Base-by-base conservation (phyloP, 2,329 filamentous ascomycete species). In the Monosporascus ibericus region DNA sequence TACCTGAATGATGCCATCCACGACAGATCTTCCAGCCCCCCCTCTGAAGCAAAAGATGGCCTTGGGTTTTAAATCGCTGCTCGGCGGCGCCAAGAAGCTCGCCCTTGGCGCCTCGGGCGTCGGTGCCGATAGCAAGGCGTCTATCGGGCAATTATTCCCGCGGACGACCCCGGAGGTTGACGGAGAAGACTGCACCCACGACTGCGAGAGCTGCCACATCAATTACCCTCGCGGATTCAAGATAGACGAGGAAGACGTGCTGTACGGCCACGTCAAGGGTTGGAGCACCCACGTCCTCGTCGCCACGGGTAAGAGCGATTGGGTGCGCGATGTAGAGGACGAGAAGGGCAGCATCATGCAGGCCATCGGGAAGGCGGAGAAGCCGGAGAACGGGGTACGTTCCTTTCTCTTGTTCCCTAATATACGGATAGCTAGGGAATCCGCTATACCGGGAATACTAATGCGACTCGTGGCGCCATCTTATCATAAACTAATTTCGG, bases 271-370 rank as follows among this genome's bases (percentile, higher is more conserved):
- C 54, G 81, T 96, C 57, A 88, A 90, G 65, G 90, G 85, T 37
- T 97, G 90, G 88, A 86, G 83, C 64, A 94, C 91, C 20, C 94
- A 99, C 71, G 68, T 96, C 56, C 75, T 99, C 34, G 90, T 97
- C 17, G 94, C 90, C 24, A 99, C 94, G n/a, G 90, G 91, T 55
- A 96, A 96, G 80, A 81, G 86, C 25, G 94, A 99, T 71, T 99
- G 94, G 94, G 87, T 92, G 65, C 75, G 89, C 55, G 87, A 95
- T 73, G 89, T 96, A 46, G 84, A 82, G 52, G 88, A 97, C 65
- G 94, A 97, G 75, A 86, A 88, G 70, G 88, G 87, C 6, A 90
- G 86, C 66, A 79, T 92, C 34, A 92, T 92, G 88, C 77, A 90
- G 73, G 88, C 87, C 2, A 80, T 92, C 60, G 79, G 72, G 15